phyloP scores from a whole-genome alignment of 1,284 basidiomycete species.

The Tremellales sp. region DNA sequence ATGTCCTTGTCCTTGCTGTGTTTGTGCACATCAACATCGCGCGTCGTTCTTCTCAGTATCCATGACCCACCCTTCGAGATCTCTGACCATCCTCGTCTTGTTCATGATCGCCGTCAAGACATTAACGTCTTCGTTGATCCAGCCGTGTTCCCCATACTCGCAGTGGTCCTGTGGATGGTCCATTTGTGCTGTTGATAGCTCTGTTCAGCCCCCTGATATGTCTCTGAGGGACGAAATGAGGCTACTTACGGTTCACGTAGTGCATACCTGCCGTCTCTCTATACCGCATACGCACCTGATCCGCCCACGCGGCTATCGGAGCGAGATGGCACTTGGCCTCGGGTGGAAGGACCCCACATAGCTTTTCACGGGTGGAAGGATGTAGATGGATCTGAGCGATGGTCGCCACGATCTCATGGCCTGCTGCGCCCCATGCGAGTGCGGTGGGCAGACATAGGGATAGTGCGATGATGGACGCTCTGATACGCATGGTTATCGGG shows the following conservation, averaged over 20 bases:
- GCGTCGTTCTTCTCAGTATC: background rate
- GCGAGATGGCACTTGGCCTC: slow-evolving; percentile 68
- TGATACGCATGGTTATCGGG: no score
- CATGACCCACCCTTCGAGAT: slow-evolving; percentile 34
- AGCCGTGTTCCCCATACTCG: slow-evolving; percentile 70
- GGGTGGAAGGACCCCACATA: slow-evolving; percentile 64
- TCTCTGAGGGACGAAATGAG: no score
- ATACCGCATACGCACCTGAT: slow-evolving; percentile 56
- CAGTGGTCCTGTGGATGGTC: slow-evolving; percentile 76
- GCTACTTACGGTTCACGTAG: slow-evolving; percentile 50
- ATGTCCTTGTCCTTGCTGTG: slow-evolving; percentile 42
- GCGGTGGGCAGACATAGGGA: slow-evolving; percentile 32
- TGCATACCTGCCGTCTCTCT: slow-evolving; percentile 50
- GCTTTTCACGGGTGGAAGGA: slow-evolving; percentile 62
- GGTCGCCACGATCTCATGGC: slow-evolving; percentile 87
- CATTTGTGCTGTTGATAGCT: slow-evolving; percentile 25
- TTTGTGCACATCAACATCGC: background rate
- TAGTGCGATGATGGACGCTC: no score
- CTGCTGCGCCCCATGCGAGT: slow-evolving; percentile 9
- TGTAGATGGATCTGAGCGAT: slow-evolving; percentile 88
- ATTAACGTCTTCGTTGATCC: slow-evolving; percentile 65
- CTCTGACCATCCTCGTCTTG: slow-evolving; percentile 53
- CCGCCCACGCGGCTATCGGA: slow-evolving; percentile 81
- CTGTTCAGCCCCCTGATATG: no score
- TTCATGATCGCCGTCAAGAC: slow-evolving; percentile 72